These are phyloP conservation scores for Candida coquimbonensis DNA, from an alignment of 805 yeast species.

Conservation along the genomic window DNA sequence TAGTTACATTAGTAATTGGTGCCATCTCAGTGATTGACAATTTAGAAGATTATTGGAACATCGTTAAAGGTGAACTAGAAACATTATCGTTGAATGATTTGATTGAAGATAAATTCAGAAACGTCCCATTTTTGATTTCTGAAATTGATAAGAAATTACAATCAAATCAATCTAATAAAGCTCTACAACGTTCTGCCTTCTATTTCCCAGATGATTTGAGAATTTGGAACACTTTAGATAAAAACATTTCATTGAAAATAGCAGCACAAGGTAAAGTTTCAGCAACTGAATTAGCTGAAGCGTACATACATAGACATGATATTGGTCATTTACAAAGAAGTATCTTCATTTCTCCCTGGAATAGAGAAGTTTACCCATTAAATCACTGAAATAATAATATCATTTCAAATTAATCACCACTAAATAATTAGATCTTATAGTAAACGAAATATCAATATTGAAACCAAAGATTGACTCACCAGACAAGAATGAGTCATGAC, in stretches of 20 bases:
- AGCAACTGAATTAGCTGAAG: constrained; percentile 43
- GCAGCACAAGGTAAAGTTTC: constrained; percentile 47
- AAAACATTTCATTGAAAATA: constrained; percentile 48
- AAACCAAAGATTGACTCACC: no score
- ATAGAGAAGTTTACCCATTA: constrained; percentile 21
- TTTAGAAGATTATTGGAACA: constrained; percentile 48
- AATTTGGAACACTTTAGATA: constrained; percentile 64
- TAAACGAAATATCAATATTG: no score
- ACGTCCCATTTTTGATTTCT: constrained; percentile 52
- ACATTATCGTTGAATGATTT: constrained; percentile 40
- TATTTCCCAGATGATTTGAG: constrained; percentile 64
- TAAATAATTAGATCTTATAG: no score
- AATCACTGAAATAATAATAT: not conserved
- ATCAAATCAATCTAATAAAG: constrained; percentile 10
- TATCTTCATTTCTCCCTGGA: constrained; percentile 55
- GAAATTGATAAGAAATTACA: constrained; percentile 41
- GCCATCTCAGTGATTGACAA: constrained; percentile 68
- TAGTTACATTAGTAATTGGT: constrained; percentile 69
- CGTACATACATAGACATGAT: constrained; percentile 41
- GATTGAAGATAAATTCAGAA: constrained; percentile 42
- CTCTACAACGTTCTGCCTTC: constrained; percentile 67
- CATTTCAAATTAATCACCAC: not conserved
- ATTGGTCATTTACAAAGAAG: constrained; percentile 61
- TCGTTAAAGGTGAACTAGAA: constrained; percentile 60
- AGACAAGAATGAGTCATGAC: no score